Conservation (phyloP, 225 moss, liverwort and hornwort species). For the Anthoceros angustus region DNA sequence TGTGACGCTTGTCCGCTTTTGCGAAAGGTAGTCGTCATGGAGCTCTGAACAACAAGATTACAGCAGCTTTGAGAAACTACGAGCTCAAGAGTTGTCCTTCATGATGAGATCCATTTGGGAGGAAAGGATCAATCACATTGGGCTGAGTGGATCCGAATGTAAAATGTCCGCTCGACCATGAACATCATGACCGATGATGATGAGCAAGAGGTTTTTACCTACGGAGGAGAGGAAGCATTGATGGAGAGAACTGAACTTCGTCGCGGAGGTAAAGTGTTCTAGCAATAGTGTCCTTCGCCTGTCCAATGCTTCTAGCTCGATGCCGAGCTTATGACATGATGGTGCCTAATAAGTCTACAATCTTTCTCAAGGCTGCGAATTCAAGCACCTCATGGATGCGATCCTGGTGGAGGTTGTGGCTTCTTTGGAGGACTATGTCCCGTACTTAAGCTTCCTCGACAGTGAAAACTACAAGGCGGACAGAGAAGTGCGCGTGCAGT, state of each 20-base stretch:
- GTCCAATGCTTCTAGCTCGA: neutral
- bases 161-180: neutral
- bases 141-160: neutral
- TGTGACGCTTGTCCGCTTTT: neutral
- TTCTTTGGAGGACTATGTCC: neutral
- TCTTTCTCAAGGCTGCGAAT: neutral
- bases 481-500: neutral
- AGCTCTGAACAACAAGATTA: neutral
- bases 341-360: neutral
- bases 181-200: neutral
- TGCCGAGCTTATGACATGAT: neutral
- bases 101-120: neutral
- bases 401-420: neutral
- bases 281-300: neutral
- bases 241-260: neutral
- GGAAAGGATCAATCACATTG: neutral
- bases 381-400: neutral
- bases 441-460: neutral
- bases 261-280: neutral
- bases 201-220: neutral
- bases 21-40: neutral
- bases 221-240: neutral
- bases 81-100: neutral
- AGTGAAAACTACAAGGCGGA: neutral
- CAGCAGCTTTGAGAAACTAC: neutral